Conservation (phyloP, 2,329 filamentous ascomycete species). For the Verticillium zaregamsianum region DNA sequence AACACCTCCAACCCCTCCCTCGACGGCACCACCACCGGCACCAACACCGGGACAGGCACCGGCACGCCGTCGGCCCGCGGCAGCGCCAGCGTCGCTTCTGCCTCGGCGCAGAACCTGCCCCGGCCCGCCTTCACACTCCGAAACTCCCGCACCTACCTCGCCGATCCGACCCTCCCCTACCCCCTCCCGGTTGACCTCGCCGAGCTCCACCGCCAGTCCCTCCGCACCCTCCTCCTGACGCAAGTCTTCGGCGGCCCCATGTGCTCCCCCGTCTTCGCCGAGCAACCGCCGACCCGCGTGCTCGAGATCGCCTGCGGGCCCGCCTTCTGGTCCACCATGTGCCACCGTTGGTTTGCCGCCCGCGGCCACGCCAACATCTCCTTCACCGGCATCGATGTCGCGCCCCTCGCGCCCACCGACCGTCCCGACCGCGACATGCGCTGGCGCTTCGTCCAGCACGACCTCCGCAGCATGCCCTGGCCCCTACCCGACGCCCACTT, state of each 20-base stretch:
- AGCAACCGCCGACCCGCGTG: conserved; percentile 69
- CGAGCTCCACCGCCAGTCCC: conserved; percentile 82
- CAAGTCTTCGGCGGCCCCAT: conserved; percentile 78
- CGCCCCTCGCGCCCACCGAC: conserved; percentile 53
- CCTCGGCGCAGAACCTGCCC: conserved; percentile 6
- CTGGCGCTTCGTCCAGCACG: conserved; percentile 86
- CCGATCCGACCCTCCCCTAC: conserved; percentile 68
- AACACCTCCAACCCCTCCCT: conserved; percentile 8
- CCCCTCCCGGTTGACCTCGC: conserved; percentile 84
- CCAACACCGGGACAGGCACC: conserved; percentile 2
- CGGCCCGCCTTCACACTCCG: conserved; percentile 57
- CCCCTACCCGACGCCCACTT: conserved; percentile 79
- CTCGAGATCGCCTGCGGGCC: conserved; percentile 86
- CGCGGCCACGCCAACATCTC: conserved; percentile 65
- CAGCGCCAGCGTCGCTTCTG: conserved; percentile 5
- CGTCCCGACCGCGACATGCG: conserved; percentile 69
- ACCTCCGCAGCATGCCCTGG: conserved; percentile 69
- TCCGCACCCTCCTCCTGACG: conserved; percentile 77
- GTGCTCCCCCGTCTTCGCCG: conserved; percentile 63
- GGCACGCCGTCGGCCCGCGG: conserved; percentile 6
- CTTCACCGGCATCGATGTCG: conserved; percentile 81
- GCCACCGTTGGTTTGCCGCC: conserved; percentile 72
- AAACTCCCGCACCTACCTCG: conserved; percentile 79
- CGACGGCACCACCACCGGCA: conserved; percentile 1
- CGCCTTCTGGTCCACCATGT: conserved; percentile 86